A percentile compares a stretch with the other conserved stretches of the same genome.
Evolutionary conservation across 441 rosid genomes (phyloP).

Genomic region (Codiaeum variegatum): DNA sequence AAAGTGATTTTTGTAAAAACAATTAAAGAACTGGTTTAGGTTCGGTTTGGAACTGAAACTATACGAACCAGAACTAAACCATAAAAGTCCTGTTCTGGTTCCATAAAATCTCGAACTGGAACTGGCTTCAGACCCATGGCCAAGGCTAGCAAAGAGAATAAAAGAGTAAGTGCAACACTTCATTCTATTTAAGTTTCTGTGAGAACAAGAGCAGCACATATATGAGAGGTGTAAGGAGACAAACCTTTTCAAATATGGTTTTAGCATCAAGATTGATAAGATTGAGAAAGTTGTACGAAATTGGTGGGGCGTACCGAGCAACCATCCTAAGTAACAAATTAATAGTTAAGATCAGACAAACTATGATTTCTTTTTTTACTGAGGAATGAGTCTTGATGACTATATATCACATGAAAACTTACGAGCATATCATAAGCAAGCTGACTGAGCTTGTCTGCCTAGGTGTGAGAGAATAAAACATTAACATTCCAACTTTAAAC

Average conservation of each 20-base stretch:
- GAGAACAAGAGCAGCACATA: neutral
- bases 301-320: slow-evolving; percentile 96
- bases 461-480: slow-evolving; percentile 96
- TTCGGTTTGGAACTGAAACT: too few species aligned
- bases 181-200: slow-evolving; percentile 11
- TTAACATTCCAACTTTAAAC: slow-evolving; percentile 91
- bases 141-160: neutral
- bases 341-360: slow-evolving; percentile 22
- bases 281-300: slow-evolving; percentile 92
- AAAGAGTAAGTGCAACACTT: neutral
- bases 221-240: slow-evolving; percentile 11
- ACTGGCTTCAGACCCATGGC: too few species aligned
- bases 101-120: too few species aligned
- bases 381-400: slow-evolving; percentile 3
- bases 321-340: slow-evolving; percentile 62
- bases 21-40: too few species aligned
- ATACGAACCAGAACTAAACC: too few species aligned
- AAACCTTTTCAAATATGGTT: slow-evolving; percentile 89
- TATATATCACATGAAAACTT: slow-evolving; percentile 34
- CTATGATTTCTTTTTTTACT: neutral
- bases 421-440: slow-evolving; percentile 99
- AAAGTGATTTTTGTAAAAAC: too few species aligned
- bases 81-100: too few species aligned
- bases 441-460: slow-evolving; percentile 95
- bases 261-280: slow-evolving; percentile 62